phyloP scores from a whole-genome alignment of 2,329 filamentous ascomycete genomes.

The Colletotrichum sp. region DNA sequence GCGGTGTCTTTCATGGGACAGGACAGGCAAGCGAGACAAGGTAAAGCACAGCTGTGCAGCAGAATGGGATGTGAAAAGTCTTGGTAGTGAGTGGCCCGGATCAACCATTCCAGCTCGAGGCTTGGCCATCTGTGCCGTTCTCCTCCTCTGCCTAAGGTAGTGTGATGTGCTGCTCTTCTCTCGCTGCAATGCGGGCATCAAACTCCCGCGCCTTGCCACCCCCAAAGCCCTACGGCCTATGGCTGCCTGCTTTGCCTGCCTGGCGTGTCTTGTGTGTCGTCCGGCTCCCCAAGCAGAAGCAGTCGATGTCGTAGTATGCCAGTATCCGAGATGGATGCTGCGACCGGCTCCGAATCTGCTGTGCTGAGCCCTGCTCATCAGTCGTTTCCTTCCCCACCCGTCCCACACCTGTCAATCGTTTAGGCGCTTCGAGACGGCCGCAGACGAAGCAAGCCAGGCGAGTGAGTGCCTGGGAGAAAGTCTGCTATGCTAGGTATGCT shows the following conservation, averaged over 20 bases:
- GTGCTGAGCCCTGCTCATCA: constrained; percentile 12
- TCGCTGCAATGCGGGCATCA: neutral
- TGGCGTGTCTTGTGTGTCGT: neutral
- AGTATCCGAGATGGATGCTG: neutral
- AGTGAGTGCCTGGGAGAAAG: neutral
- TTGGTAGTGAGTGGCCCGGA: neutral
- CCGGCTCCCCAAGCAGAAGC: neutral
- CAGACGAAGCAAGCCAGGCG: neutral
- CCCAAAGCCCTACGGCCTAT: neutral
- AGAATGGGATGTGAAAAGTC: neutral
- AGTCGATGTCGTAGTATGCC: neutral
- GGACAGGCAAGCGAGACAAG: neutral
- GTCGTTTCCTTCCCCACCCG: neutral
- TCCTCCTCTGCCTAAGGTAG: neutral
- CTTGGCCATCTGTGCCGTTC: neutral
- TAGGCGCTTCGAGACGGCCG: constrained; percentile 11
- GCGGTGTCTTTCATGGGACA: neutral
- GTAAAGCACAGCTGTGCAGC: neutral
- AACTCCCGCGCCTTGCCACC: constrained; percentile 7
- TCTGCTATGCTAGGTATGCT: neutral
- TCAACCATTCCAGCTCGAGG: neutral
- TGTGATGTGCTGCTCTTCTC: neutral
- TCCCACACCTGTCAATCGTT: constrained; percentile 10
- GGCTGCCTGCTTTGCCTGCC: neutral
- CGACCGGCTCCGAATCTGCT: neutral